Base-by-base conservation (phyloP, 2,329 filamentous ascomycete species). In the Taxawa tesnikishii region DNA sequence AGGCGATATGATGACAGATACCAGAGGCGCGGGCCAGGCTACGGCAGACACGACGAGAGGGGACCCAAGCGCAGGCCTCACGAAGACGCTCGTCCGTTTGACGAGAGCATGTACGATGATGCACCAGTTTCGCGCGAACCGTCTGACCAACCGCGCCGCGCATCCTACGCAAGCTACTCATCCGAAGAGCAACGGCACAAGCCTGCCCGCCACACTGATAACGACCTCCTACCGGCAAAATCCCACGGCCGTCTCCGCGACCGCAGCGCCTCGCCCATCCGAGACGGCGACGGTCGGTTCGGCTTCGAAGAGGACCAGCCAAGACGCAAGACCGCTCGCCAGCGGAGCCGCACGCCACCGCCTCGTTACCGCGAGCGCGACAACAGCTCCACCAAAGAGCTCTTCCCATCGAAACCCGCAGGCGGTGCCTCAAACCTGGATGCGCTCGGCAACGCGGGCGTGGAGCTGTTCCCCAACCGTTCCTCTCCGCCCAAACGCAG, bases 101-200 rank as follows among this genome's bases (percentile, higher is more conserved):
- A 81, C 45, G 80, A 76, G 21, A 81, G 73, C 47, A 79, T 94
- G 64, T 93, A 92, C 55, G 84, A 90, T 42, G 84, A 93, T 46
- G 70, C 72, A 38, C 58, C 48, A 18, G 48, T n/a, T n/a, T n/a
- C n/a, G n/a, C n/a, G n/a, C 49, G 12, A 45, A 56, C 11, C 57
- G 44, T 41, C 26, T 43, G 37, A 46, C 6, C 49, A 51, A 28
- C 43, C 43, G 14, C 47, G 50, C 34, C 43, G 46, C 32, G 44
- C 45, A 32, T 51, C 53, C 11, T 26, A 32, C 25, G 21, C 40
- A 15, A 31, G 39, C 31, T 19, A 31, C 24, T 32, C 41, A 36
- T 34, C 39, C 39, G 41, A 29, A 33, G 13, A 28, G 38, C 23
- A 13, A 37, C n/a, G 32, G 26, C 26, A 31, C 33, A 31, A 36